Base-by-base conservation (phyloP, 352 stramenopile genomes). In the Globisporangium parvum region DNA sequence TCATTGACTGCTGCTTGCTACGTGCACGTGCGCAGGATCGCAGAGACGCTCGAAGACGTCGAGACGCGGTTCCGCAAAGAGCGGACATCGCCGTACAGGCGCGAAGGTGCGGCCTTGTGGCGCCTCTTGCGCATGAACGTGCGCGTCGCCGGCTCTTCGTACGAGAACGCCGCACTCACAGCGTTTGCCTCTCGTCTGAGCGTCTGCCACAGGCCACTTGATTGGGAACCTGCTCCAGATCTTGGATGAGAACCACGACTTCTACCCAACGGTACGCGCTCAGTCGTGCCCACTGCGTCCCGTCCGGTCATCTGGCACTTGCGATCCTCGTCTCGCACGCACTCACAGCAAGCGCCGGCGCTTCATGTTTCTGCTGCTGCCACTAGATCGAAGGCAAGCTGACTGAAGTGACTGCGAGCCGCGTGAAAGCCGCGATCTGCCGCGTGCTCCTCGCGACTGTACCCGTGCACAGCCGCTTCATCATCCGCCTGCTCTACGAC, bases 161-260 rank as follows among this genome's bases (percentile, higher is more conserved):
- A n/a, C 23, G 35, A 14, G 9, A 17, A 24, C 24, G 23, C 31
- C 26, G 14, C 21, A 10, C 45, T 58, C 28, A 51, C 33, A 45
- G 1, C 35, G n/a, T 37, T 48, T 24, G 24, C 31, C 26, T 47
- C 5, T 23, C 31, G 26, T 15, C 6, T 15, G 28, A 31, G 37
- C n/a, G 20, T n/a, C 39, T 54, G 10, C 17, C 44, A 23, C 26
- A 88, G 80, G 80, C 9, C 79, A 94, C 39, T 64, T 91, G 55
- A 90, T 94, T 57, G 84, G 84, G 17, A 81, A 81, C 56, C 46
- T 94, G 24, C 62, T 92, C 41, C 80, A 82, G 21, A 66, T 85
- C n/a, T 63, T 94, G n/a, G 84, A 90, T 35, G 73, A 91, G 46
- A 81, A 86, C 40, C 79, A 89, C 44, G 81, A 92, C 11, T 94